A percentile compares a stretch with the other conserved stretches of the same genome.
These are phyloP conservation scores for Cladosporium sphaerospermum DNA, from an alignment of 2,329 filamentous ascomycete species.

Conservation along the genomic window DNA sequence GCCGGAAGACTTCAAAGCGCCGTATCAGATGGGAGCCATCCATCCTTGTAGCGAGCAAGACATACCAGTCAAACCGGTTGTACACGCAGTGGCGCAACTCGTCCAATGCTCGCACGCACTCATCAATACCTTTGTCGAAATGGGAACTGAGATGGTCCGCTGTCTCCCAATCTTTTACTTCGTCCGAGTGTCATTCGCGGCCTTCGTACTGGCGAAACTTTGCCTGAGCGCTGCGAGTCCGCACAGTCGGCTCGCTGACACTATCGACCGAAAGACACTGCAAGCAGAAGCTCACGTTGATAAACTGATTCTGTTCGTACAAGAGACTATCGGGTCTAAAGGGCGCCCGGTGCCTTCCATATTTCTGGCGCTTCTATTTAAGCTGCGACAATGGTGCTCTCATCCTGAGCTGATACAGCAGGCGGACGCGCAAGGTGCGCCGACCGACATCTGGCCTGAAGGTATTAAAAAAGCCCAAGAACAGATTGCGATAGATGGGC, in stretches of 20 bases:
- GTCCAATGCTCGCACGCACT: constrained; percentile 60
- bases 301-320: constrained; percentile 62
- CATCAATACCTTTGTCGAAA: constrained; percentile 57
- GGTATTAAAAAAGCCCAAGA: constrained; percentile 10
- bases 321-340: constrained; percentile 48
- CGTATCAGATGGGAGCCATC: constrained; percentile 42
- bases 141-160: constrained; percentile 54
- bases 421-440: constrained; percentile 3
- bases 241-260: constrained; percentile 60
- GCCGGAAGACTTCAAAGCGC: constrained; percentile 46
- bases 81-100: constrained; percentile 61
- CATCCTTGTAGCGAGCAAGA: constrained; percentile 35
- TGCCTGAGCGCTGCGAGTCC: constrained; percentile 61
- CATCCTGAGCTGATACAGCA: constrained; percentile 20
- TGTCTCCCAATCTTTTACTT: constrained; percentile 65
- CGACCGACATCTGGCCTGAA: constrained; percentile 10
- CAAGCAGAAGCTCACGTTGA: constrained; percentile 62
- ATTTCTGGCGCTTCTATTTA: constrained; percentile 26
- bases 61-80: constrained; percentile 50
- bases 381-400: constrained; percentile 27
- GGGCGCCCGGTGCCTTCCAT: constrained; percentile 22
- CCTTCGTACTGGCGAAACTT: constrained; percentile 68
- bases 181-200: constrained; percentile 64
- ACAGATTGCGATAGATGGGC: not conserved
- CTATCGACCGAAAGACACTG: constrained; percentile 63